A percentile compares a stretch with the other conserved stretches of the same genome.
Evolutionary conservation across 2,329 filamentous ascomycete genomes (phyloP).

Genomic region (Monilinia fructigena): DNA sequence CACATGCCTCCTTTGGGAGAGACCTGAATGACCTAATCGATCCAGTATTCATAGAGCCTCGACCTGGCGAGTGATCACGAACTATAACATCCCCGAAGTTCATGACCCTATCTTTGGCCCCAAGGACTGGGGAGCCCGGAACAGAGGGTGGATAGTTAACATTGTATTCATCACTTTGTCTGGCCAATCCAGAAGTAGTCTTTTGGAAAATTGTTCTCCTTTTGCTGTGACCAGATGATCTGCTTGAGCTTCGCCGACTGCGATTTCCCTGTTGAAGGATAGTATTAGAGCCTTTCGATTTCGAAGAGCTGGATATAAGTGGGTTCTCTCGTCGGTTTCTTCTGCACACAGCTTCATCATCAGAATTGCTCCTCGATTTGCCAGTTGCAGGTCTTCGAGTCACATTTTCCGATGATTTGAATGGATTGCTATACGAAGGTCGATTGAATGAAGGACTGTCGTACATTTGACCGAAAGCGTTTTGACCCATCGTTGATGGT

Average conservation of each 20-base stretch:
- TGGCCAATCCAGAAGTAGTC: slow-evolving; percentile 28
- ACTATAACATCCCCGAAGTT: slow-evolving; percentile 70
- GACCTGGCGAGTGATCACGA: slow-evolving; percentile 53
- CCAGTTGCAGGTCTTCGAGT: slow-evolving; percentile 34
- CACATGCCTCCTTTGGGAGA: slow-evolving; percentile 30
- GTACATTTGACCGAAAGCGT: slow-evolving; percentile 41
- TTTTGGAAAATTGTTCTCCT: slow-evolving; percentile 38
- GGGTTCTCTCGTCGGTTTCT: slow-evolving; percentile 52
- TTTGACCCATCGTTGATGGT: slow-evolving; percentile 48
- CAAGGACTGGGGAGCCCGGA: slow-evolving; percentile 58
- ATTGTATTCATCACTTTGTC: slow-evolving; percentile 53
- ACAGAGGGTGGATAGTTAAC: slow-evolving; percentile 69
- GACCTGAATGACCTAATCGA: slow-evolving; percentile 29
- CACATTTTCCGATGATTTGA: slow-evolving; percentile 33
- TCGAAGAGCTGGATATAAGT: slow-evolving; percentile 49
- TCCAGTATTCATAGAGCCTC: slow-evolving; percentile 27
- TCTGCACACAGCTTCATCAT: slow-evolving; percentile 52
- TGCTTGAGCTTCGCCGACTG: slow-evolving; percentile 38
- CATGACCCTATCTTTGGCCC: slow-evolving; percentile 51
- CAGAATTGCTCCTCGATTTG: slow-evolving; percentile 39
- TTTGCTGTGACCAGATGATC: slow-evolving; percentile 48
- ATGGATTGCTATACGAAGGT: slow-evolving; percentile 39
- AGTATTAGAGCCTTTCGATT: slow-evolving; percentile 38
- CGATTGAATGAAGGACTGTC: slow-evolving; percentile 40
- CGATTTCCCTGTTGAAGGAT: slow-evolving; percentile 32